Evolutionary conservation across 2,329 filamentous ascomycete species (phyloP).

Genomic region (Fusarium beomiforme): DNA sequence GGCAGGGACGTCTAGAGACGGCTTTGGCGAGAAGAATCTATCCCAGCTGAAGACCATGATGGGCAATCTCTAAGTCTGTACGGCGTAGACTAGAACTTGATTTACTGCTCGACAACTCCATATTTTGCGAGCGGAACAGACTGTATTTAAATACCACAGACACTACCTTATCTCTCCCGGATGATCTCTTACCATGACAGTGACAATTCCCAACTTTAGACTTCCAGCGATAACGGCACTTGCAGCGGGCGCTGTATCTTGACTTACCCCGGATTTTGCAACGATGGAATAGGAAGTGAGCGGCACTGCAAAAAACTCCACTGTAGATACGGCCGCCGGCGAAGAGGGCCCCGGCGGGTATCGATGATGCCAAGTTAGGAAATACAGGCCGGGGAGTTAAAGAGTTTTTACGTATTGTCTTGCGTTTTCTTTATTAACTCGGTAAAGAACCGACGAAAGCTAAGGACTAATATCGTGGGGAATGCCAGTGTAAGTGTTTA

Average conservation of each 20-base stretch:
- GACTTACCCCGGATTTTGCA: conserved; percentile 33
- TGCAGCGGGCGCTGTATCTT: background rate
- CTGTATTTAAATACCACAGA: conserved; percentile 17
- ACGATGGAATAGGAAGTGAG: background rate
- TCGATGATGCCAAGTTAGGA: background rate
- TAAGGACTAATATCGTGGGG: background rate
- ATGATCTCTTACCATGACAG: conserved; percentile 10
- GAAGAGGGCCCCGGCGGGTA: conserved; percentile 20
- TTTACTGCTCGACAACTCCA: background rate
- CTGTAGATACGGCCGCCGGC: conserved; percentile 31
- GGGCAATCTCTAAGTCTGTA: background rate
- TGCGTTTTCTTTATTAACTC: conserved; percentile 25
- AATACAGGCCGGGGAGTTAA: background rate
- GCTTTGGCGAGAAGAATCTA: conserved; percentile 34
- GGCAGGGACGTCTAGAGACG: conserved; percentile 47
- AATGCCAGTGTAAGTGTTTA: background rate
- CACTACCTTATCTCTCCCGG: background rate
- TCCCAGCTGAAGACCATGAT: conserved; percentile 37
- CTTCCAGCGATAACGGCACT: conserved; percentile 29
- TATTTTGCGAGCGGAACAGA: no score
- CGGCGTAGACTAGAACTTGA: no score
- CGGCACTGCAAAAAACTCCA: conserved; percentile 8
- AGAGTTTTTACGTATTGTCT: conserved; percentile 24
- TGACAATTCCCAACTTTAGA: conserved; percentile 6
- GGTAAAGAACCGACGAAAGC: background rate